A percentile compares a stretch with the other conserved stretches of the same genome.
These are phyloP conservation scores for Picea abies DNA, from an alignment of 83 land plant genomes.

Conservation along the genomic window DNA sequence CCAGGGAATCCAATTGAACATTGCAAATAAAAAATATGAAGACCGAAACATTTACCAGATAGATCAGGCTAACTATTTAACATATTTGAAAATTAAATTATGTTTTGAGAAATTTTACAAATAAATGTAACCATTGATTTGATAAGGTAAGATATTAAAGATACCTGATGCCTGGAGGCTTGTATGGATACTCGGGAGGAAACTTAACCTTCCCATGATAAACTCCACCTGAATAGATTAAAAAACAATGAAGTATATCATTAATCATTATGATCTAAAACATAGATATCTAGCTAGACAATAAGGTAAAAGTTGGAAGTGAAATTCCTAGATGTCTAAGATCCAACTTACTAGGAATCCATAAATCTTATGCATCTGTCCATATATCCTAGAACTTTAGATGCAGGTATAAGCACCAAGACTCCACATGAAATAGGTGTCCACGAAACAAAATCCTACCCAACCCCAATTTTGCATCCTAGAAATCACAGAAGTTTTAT, in stretches of 20 bases:
- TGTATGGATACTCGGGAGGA: constrained; percentile 94
- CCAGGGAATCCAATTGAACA: constrained; percentile 14
- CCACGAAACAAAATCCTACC: neutral
- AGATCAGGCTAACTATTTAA: neutral
- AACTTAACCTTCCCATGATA: constrained; percentile 97
- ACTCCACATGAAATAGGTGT: neutral
- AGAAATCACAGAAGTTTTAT: neutral
- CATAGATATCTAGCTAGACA: neutral
- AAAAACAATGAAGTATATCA: neutral
- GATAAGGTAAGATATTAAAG: neutral
- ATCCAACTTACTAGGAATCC: neutral
- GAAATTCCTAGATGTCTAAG: neutral
- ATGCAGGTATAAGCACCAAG: neutral
- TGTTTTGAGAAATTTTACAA: neutral
- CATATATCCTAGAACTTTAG: neutral
- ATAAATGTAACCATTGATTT: neutral
- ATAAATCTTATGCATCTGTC: too few species aligned
- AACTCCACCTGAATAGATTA: constrained; percentile 68
- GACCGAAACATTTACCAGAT: neutral
- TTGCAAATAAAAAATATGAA: neutral
- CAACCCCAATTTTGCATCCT: neutral
- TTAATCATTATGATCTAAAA: neutral
- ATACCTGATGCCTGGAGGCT: constrained; percentile 95
- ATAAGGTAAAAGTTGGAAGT: neutral
- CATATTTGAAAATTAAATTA: neutral